Evolutionary conservation across 2,329 filamentous ascomycete species (phyloP), one percentile per base, ranked within the genome.

Genomic region (Paracorniculantispora psalliotae): DNA sequence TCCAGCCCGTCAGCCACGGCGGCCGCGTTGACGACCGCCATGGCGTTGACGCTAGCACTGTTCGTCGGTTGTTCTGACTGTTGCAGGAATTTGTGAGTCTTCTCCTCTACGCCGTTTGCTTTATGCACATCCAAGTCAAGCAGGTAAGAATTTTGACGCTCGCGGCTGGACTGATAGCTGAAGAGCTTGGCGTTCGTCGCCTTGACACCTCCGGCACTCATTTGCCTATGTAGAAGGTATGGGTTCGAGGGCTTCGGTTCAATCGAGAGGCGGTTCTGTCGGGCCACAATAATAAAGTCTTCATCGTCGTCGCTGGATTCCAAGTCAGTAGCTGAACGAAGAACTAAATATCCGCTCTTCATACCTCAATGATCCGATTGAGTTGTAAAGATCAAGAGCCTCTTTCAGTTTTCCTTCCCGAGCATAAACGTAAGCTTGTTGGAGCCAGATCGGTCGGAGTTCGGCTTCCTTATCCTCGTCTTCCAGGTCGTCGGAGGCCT

Each of bases 391-490:
- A 46, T 81, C 77, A 51, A 81, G 77, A 0, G 89, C 89, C 64
- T 92, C 87, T 26, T 84, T 80, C 17, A 77, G 67, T 66, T 87
- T 87, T 19, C 88, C 89, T 61, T 89, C 71, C 63, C 82, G 84
- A 2, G 82, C 81, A 59, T 89, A 79, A 1, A 91, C 87, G 66
- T 88, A 92, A 26, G 89, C 81, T 67, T 91, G 87, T 72, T 94
- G 91, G 25, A 90, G 82, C 33, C 86, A 78, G 60, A 96, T 92
- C 10, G 90, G 88, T 30, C 90, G 76, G 63, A 92, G 74, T 72
- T 96, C 90, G 0, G 82, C 80, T 69, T 83, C 80, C 75, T 90
- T 92, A 64, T 94, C 90, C 55, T 88, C 86, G 5, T 90, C 85
- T 19, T 78, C 81, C 61, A 93, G 74, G 61, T 93, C 90, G 53